These are phyloP conservation scores for Amanita jacksonii DNA, from an alignment of 768 basidiomycete species.

Conservation along the genomic window DNA sequence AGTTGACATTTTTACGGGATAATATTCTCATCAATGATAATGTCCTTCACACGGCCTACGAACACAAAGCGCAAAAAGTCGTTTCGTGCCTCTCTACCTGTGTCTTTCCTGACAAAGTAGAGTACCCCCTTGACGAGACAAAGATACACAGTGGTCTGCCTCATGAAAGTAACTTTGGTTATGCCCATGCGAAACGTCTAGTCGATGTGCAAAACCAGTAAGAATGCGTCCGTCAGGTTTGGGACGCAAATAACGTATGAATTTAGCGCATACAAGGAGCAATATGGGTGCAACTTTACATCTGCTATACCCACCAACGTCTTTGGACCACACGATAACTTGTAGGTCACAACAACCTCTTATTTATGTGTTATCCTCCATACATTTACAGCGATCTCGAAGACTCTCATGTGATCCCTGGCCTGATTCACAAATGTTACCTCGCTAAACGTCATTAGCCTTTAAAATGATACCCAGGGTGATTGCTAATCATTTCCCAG, in stretches of 20 bases:
- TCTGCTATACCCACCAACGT: conserved; percentile 96
- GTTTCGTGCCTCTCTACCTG: conserved; percentile 96
- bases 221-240: conserved; percentile 14
- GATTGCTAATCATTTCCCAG: conserved; percentile 20
- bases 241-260: neutral
- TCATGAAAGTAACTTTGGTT: conserved; percentile 93
- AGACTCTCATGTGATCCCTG: conserved; percentile 91
- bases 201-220: conserved; percentile 95
- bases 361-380: conserved; percentile 2
- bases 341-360: conserved; percentile 34
- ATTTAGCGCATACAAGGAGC: conserved; percentile 85
- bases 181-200: conserved; percentile 92
- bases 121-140: conserved; percentile 86
- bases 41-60: conserved; percentile 68
- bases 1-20: conserved; percentile 90
- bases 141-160: conserved; percentile 92
- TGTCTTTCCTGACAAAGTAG: conserved; percentile 93
- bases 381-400: conserved; percentile 61
- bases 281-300: conserved; percentile 91
- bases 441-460: conserved; percentile 67
- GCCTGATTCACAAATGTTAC: conserved; percentile 86
- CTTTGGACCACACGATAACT: conserved; percentile 95
- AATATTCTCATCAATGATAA: conserved; percentile 96
- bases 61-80: conserved; percentile 60
- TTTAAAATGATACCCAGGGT: conserved; percentile 1